Conservation (phyloP, 345 rosid species). For the Linum tenue region DNA sequence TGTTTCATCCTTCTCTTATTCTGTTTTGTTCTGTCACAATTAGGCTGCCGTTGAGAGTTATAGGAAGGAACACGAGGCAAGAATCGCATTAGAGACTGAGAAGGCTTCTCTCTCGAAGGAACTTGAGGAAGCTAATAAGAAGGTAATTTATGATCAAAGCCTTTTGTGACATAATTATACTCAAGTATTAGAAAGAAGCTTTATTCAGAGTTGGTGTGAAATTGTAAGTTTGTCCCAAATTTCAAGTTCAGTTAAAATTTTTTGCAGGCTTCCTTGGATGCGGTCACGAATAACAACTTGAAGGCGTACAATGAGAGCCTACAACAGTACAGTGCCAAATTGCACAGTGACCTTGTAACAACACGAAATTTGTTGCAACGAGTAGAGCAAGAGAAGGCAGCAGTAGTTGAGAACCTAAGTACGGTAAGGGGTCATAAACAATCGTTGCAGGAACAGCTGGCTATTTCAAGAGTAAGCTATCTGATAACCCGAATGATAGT, state of each 20-base stretch:
- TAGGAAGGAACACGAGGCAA: constrained; percentile 50
- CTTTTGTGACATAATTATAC: not conserved
- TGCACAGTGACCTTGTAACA: constrained; percentile 53
- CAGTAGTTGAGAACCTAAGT: constrained; percentile 73
- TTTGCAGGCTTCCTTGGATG: constrained; percentile 53
- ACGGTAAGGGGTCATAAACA: constrained; percentile 72
- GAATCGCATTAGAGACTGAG: constrained; percentile 50
- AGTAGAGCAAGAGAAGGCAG: constrained; percentile 68
- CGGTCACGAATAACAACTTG: constrained; percentile 50
- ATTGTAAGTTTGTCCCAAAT: not conserved
- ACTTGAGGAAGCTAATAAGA: constrained; percentile 57
- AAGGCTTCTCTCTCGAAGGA: constrained; percentile 54
- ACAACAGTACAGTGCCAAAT: constrained; percentile 73
- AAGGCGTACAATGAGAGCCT: constrained; percentile 80
- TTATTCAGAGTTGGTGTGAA: not conserved
- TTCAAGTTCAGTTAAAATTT: constrained; percentile 1
- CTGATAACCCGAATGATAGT: not conserved
- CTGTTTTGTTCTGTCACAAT: constrained; percentile 7
- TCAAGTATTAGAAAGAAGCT: not conserved
- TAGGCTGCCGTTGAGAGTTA: constrained; percentile 63
- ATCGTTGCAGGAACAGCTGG: constrained; percentile 72
- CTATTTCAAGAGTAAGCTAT: constrained; percentile 50
- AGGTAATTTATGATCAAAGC: constrained; percentile 31
- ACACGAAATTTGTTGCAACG: constrained; percentile 50
- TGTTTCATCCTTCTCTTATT: not conserved